These are phyloP conservation scores for Adansonia gregorii DNA, from an alignment of 441 rosid species.

Conservation along the genomic window DNA sequence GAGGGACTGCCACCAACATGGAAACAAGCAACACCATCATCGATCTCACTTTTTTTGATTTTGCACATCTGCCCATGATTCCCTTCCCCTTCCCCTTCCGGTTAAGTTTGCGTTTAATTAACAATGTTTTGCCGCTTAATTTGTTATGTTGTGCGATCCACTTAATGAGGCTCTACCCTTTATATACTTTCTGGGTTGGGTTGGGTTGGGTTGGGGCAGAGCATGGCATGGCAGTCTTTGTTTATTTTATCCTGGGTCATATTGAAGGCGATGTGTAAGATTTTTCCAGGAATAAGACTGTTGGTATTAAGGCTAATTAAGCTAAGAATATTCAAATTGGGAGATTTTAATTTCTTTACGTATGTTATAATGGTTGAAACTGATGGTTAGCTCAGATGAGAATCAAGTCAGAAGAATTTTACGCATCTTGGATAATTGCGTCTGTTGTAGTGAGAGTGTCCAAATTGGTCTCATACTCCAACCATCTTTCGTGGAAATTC, in stretches of 20 bases:
- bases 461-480: not conserved
- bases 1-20: conserved; percentile 15
- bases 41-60: not conserved
- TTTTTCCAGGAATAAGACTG: not conserved
- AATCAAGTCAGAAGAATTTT: not conserved
- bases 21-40: not conserved
- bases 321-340: not conserved
- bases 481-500: not conserved
- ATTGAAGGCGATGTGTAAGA: not conserved
- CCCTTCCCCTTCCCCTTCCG: not conserved
- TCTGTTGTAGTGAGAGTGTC: not conserved
- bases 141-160: not conserved
- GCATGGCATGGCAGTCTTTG: not conserved
- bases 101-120: not conserved
- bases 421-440: not conserved
- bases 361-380: not conserved
- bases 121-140: not conserved
- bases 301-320: not conserved
- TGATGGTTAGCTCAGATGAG: not conserved
- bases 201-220: not conserved
- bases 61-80: not conserved
- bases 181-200: not conserved
- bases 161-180: not conserved
- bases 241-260: not conserved
- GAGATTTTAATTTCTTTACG: not conserved